Base-by-base conservation (phyloP, 441 rosid genomes). In the Arabidopsis hybrid region DNA sequence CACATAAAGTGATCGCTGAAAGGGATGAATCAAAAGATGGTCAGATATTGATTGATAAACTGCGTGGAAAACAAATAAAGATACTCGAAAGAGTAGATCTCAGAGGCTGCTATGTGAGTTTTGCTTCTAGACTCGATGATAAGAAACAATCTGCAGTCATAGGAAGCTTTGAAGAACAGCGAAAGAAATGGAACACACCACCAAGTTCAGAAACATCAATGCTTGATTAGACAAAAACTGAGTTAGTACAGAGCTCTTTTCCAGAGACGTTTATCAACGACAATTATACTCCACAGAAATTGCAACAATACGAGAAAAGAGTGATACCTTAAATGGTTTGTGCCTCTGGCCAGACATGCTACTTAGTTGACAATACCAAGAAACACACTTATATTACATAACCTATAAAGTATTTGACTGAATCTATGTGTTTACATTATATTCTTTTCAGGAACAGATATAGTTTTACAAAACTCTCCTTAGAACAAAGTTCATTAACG, bases 131-230 rank as follows among this genome's bases (percentile, higher is more conserved):
- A 65, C 80, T 92, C 32, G 76, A 86, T 50, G 76, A 55, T 13
- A 56, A 78, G 65, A 82, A 76, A 55, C 99, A 88, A 71, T 89
- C 95, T 65, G 92, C 97, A 26, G 82, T 83, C 5, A 57, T 92
- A 71, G 97, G 89, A 78, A 89, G 95, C 83, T 89, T 84, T 81
- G 79, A 80, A 55, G 88, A 91, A 75, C 97, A 92, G 73, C 83
- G 39, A 78, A 87, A 74, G 75, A 76, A 74, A 32, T 95, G 94
- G 97, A 85, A 71, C 51, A 56, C 32, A 35, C 85, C 91, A 53
- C 76, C 82, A 45, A 45, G 32, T 45, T 36, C 65, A 26, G 58
- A 55, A 56, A 26, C 29, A 50, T 38, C 40, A 60, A 50, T 50
- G 72, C 18, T 13, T 66, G 9, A 39, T 29, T 49, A 31, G 38